These are phyloP conservation scores for Oryza punctata DNA, from an alignment of 176 grass and related monocot species.

Conservation along the genomic window DNA sequence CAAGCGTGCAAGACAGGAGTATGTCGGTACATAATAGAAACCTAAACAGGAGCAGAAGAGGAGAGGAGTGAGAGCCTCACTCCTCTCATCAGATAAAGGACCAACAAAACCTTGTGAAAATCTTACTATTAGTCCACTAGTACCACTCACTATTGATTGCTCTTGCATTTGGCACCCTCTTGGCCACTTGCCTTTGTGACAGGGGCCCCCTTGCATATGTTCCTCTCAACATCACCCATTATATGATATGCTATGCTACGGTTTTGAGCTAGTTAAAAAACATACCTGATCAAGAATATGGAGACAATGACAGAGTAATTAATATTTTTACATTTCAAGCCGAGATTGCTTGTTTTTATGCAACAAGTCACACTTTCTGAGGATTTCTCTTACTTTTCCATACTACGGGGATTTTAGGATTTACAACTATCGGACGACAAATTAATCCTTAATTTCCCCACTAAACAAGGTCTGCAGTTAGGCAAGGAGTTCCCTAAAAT, in stretches of 20 bases:
- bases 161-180: neutral
- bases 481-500: neutral
- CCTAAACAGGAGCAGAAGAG: constrained; percentile 15
- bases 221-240: neutral
- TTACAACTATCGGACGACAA: neutral
- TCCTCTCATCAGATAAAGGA: neutral
- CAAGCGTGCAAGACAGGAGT: constrained; percentile 4
- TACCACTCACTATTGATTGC: neutral
- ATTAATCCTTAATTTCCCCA: neutral
- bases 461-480: neutral
- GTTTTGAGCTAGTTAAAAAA: neutral
- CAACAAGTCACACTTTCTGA: neutral
- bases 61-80: neutral
- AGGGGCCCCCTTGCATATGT: neutral
- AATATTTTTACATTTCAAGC: neutral
- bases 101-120: neutral
- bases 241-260: neutral
- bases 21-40: constrained; percentile 50
- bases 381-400: neutral
- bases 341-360: neutral
- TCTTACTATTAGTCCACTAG: too few species aligned
- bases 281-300: neutral
- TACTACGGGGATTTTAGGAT: neutral
- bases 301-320: neutral
- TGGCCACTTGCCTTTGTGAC: neutral